Evolutionary conservation across 805 yeast species (phyloP), one percentile per base, ranked within the genome.

Genomic region (Ogataea trehaloabstinens): DNA sequence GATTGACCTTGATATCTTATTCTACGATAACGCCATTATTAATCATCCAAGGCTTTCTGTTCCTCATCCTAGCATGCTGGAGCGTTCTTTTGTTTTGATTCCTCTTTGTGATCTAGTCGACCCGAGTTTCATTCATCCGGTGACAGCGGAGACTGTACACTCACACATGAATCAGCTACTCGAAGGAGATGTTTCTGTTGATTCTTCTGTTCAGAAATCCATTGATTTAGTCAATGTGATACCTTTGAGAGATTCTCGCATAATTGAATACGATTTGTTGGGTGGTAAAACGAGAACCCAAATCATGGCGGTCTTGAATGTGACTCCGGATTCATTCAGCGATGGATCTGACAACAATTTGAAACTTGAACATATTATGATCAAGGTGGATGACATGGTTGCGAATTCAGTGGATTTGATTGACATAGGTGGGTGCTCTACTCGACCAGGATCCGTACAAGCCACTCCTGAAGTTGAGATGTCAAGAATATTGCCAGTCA

Each of bases 341-440:
- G 99, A 93, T 61, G 98, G 96, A 2, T 88, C 93, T 1, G 55
- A 55, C 13, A 55, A 67, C 21, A 52, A 52, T 27, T 52, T 66
- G 2, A 55, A 67, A 5, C 25, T 70, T 0, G 71, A 63, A 0
- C 60, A 62, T 8, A 69, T 80, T 2, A 55, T 82, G 19, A 53
- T 51, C 0, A 63, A 66, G 18, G 84, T 82, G 0, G 56, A 62
- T 28, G 46, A 61, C 27, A 71, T 85, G 71, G 71, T 78, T 5
- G 51, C 58, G 0, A 64, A 72, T 17, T 89, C 87, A 1, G 86
- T 89, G n/a, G 68, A 70, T 19, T 85, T 93, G 21, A 70, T 93
- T 27, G 99, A 93, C 59, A 73, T 93, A 38, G 99, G 99, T 6
- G 99, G 99, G 2, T 86, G 88, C 41, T 87, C 96, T 1, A 93